Conservation (phyloP, 2,329 filamentous ascomycete species). For the Neofusicoccum sp. region DNA sequence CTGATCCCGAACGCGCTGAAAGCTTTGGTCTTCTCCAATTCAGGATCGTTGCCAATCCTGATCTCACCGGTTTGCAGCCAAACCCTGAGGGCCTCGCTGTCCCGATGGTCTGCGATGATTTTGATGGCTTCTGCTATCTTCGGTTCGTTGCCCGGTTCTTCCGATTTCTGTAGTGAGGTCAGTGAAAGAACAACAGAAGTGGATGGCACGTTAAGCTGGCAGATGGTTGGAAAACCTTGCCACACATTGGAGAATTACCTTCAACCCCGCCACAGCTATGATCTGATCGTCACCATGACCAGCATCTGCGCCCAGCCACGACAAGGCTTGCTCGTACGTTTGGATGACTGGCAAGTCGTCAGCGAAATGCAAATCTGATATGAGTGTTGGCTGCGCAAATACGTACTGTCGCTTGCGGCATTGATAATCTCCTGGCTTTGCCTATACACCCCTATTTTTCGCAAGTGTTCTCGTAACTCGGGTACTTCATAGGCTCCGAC, state of each 20-base stretch:
- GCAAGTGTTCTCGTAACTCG: constrained; percentile 56
- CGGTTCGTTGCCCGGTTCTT: constrained; percentile 50
- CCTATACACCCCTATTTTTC: constrained; percentile 59
- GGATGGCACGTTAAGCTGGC: background rate
- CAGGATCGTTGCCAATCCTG: constrained; percentile 42
- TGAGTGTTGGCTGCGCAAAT: no score
- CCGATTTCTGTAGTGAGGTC: constrained; percentile 43
- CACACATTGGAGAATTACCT: constrained; percentile 40
- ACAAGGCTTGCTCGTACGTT: constrained; percentile 62
- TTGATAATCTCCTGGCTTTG: constrained; percentile 54
- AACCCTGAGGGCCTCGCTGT: constrained; percentile 53
- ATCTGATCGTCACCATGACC: constrained; percentile 54
- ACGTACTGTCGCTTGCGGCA: constrained; percentile 7
- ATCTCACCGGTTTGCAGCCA: constrained; percentile 51
- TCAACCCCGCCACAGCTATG: constrained; percentile 55
- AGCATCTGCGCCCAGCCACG: constrained; percentile 54
- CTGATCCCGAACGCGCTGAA: constrained; percentile 46
- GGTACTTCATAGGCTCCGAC: constrained; percentile 53
- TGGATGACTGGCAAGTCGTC: constrained; percentile 41
- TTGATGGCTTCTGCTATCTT: constrained; percentile 56
- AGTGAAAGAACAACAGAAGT: background rate
- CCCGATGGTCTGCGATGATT: constrained; percentile 58
- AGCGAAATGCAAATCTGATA: background rate
- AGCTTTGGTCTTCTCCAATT: constrained; percentile 52
- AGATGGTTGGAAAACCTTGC: background rate